Conservation (phyloP, 2,329 filamentous ascomycete genomes). For the Chrysosporium queenslandicum region DNA sequence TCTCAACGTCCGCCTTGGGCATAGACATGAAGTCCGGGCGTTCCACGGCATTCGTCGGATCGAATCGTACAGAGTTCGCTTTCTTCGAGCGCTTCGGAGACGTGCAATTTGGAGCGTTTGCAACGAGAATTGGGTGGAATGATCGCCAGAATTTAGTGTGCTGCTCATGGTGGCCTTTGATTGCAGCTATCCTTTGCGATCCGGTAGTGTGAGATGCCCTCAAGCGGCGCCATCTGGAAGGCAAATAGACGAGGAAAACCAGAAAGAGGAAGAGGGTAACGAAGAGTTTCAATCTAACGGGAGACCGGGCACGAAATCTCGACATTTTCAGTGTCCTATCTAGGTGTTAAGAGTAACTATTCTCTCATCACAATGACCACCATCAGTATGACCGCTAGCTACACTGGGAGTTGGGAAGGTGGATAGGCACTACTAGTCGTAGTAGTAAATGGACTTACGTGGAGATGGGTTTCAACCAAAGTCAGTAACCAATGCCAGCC, state of each 20-base stretch:
- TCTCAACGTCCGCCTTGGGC: slow-evolving; percentile 22
- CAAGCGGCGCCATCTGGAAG: slow-evolving; percentile 4
- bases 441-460: not conserved
- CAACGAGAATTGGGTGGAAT: slow-evolving; percentile 26
- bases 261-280: slow-evolving; percentile 7
- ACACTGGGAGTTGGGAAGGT: no score
- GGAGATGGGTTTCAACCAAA: not conserved
- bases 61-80: slow-evolving; percentile 23
- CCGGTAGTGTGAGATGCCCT: not conserved
- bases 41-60: slow-evolving; percentile 21
- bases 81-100: slow-evolving; percentile 23
- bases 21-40: slow-evolving; percentile 28
- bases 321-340: slow-evolving; percentile 1
- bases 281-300: slow-evolving; percentile 2
- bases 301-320: not conserved
- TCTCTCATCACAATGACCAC: not conserved
- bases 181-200: not conserved
- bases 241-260: slow-evolving; percentile 8
- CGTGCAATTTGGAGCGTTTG: slow-evolving; percentile 25
- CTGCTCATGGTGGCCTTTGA: slow-evolving; percentile 11
- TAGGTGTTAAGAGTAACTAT: not conserved
- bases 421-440: no score
- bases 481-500: not conserved
- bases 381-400: not conserved
- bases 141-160: slow-evolving; percentile 29